Evolutionary conservation across 1,139 yeast genomes (phyloP).

Genomic region (Scheffersomyces parashehatae): DNA sequence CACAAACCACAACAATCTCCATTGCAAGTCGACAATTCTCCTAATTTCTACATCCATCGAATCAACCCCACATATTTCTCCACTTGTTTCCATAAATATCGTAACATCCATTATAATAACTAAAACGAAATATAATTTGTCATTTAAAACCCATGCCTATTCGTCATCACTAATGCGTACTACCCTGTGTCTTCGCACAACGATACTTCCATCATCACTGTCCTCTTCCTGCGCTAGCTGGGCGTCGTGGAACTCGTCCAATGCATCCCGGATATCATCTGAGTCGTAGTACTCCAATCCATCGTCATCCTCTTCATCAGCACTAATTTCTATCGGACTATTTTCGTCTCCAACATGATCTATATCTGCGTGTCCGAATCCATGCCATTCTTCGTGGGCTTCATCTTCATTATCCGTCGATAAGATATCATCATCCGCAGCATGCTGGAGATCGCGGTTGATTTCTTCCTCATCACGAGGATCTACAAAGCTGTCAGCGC

Average conservation of each 20-base stretch:
- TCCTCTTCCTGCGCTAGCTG: slow-evolving; percentile 13
- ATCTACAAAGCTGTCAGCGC: slow-evolving; percentile 26
- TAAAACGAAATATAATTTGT: no score
- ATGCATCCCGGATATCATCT: slow-evolving; percentile 15
- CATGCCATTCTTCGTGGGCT: slow-evolving; percentile 12
- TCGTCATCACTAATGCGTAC: slow-evolving; percentile 16
- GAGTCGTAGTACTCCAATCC: slow-evolving; percentile 10
- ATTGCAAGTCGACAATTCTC: no score
- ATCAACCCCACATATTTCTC: no score
- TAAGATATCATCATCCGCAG: slow-evolving; percentile 9
- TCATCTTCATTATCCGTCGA: slow-evolving; percentile 5
- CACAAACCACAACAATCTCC: no score
- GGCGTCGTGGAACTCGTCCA: slow-evolving; percentile 16
- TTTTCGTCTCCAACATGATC: slow-evolving; percentile 3
- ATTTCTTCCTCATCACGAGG: slow-evolving; percentile 16
- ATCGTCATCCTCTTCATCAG: slow-evolving; percentile 16
- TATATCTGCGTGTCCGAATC: slow-evolving; percentile 8
- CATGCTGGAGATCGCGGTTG: slow-evolving; percentile 9
- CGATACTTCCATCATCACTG: not conserved
- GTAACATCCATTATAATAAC: no score
- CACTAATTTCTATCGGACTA: slow-evolving; percentile 11
- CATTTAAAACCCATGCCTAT: not conserved
- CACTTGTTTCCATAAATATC: no score
- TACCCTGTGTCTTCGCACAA: slow-evolving; percentile 2
- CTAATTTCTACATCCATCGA: no score